phyloP scores from a whole-genome alignment of 148 eudicot species.

The Drosera capensis region DNA sequence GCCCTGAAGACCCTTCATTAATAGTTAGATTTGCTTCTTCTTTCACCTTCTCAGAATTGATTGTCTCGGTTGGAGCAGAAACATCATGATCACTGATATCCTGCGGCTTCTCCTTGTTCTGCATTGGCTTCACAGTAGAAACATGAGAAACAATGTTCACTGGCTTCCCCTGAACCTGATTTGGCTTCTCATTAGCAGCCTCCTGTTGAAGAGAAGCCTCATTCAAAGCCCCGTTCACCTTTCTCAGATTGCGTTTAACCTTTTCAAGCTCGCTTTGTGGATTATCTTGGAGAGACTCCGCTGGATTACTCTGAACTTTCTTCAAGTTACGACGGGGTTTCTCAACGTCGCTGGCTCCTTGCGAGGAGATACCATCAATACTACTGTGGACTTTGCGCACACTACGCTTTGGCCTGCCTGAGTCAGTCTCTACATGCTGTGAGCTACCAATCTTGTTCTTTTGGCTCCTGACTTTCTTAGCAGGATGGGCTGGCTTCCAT shows the following conservation, averaged over 20 bases:
- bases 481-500: constrained; percentile 29
- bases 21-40: constrained; percentile 11
- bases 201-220: constrained; percentile 18
- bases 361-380: constrained; percentile 15
- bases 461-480: constrained; percentile 21
- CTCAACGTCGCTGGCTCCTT: constrained; percentile 28
- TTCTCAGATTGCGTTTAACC: constrained; percentile 43
- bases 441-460: constrained; percentile 28
- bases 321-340: constrained; percentile 31
- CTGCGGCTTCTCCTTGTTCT: too few relatives aligned
- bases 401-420: constrained; percentile 29
- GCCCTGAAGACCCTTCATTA: constrained; percentile 6
- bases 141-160: constrained; percentile 10
- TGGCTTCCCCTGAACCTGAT: constrained; percentile 11
- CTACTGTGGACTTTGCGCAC: constrained; percentile 23
- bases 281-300: constrained; percentile 26
- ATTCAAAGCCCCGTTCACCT: too few relatives aligned
- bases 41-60: constrained; percentile 14
- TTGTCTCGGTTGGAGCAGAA: constrained; percentile 9
- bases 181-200: constrained; percentile 13
- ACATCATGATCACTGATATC: too few relatives aligned
- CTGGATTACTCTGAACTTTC: constrained; percentile 26
- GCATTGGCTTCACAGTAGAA: constrained; percentile 5
- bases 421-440: constrained; percentile 20
- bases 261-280: constrained; percentile 43